These are phyloP conservation scores for Daldinia sp. DNA, from an alignment of 2,329 filamentous ascomycete species.

Conservation along the genomic window DNA sequence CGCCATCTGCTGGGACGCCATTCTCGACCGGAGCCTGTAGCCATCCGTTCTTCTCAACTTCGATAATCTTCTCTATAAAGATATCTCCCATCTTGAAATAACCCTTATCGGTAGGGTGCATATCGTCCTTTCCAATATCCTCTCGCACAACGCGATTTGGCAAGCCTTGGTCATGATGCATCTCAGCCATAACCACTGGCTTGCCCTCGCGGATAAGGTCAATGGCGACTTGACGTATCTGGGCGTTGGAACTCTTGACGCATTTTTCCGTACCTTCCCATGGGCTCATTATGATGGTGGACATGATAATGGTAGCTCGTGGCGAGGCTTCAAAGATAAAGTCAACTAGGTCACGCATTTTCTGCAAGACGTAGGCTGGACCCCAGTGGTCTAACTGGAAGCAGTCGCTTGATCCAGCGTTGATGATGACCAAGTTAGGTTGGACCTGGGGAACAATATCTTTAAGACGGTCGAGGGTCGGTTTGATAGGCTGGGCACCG, in stretches of 20 bases:
- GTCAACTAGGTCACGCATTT: constrained; percentile 46
- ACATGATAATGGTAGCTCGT: constrained; percentile 46
- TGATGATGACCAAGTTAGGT: constrained; percentile 49
- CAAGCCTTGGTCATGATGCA: constrained; percentile 48
- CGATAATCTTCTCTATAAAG: constrained; percentile 48
- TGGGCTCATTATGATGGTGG: constrained; percentile 47
- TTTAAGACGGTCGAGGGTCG: constrained; percentile 44
- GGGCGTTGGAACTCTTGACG: constrained; percentile 49
- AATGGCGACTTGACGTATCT: constrained; percentile 48
- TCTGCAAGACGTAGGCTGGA: constrained; percentile 44
- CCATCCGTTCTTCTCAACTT: constrained; percentile 47
- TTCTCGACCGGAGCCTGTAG: constrained; percentile 41
- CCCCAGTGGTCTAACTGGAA: constrained; percentile 47
- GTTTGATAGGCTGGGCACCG: constrained; percentile 46
- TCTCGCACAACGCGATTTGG: constrained; percentile 42
- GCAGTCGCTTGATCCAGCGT: constrained; percentile 50
- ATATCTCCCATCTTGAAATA: constrained; percentile 51
- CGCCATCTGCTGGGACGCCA: constrained; percentile 35
- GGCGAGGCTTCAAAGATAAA: constrained; percentile 47
- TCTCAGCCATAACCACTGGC: constrained; percentile 45
- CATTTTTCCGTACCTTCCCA: constrained; percentile 44
- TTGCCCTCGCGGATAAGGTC: constrained; percentile 46
- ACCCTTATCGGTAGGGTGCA: constrained; percentile 49
- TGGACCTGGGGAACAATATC: constrained; percentile 45
- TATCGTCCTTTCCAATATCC: constrained; percentile 43